These are phyloP conservation scores for Peronospora farinosa DNA, from an alignment of 352 stramenopile species.

Conservation along the genomic window DNA sequence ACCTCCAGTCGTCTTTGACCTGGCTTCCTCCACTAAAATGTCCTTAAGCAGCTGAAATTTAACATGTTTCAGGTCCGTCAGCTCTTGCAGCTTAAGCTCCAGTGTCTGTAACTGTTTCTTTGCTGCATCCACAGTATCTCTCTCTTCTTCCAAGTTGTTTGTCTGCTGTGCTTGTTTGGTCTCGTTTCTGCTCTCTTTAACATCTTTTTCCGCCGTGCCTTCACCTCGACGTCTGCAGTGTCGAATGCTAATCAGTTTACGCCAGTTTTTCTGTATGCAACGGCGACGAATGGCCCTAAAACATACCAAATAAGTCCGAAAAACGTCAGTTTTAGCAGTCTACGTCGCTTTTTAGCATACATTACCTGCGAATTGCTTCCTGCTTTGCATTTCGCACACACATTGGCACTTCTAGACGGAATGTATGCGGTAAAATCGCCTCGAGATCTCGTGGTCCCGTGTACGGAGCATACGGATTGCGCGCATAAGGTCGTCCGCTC, in stretches of 20 bases:
- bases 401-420: conserved; percentile 32
- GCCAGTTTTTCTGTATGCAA: conserved; percentile 79
- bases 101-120: conserved; percentile 43
- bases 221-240: conserved; percentile 29
- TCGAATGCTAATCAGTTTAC: conserved; percentile 58
- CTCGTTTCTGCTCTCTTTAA: conserved; percentile 14
- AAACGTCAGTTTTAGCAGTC: not conserved
- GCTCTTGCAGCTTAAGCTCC: conserved; percentile 35
- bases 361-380: conserved; percentile 46
- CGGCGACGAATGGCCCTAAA: conserved; percentile 51
- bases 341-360: not conserved
- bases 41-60: conserved; percentile 73
- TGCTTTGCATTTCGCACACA: conserved; percentile 29
- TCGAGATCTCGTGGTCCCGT: conserved; percentile 51
- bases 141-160: conserved; percentile 22
- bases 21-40: conserved; percentile 59
- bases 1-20: conserved; percentile 35
- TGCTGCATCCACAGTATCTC: conserved; percentile 18
- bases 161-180: conserved; percentile 3
- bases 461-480: conserved; percentile 41
- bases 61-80: conserved; percentile 64
- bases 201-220: conserved; percentile 6
- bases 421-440: conserved; percentile 53
- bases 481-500: conserved; percentile 68
- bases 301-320: conserved; percentile 5